Conservation (phyloP, 352 stramenopile genomes). For the Stramenopiles sp. region DNA sequence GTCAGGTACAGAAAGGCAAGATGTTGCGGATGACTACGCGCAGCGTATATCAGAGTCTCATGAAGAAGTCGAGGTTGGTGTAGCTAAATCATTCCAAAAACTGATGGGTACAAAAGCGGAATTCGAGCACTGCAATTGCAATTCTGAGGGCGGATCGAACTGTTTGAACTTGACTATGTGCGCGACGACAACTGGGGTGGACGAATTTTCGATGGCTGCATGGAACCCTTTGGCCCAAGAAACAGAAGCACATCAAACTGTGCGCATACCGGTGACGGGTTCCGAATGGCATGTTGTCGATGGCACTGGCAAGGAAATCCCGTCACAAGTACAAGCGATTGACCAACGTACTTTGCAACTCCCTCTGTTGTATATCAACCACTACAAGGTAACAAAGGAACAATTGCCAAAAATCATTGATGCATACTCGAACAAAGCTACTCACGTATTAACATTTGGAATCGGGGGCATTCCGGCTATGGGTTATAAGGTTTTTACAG, state of each 20-base stretch:
- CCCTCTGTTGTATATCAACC: slow-evolving; percentile 21
- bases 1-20: slow-evolving; percentile 80
- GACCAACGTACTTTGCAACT: slow-evolving; percentile 13
- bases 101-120: slow-evolving; percentile 26
- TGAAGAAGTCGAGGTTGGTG: slow-evolving; percentile 26
- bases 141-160: background rate
- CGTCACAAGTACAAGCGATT: slow-evolving; percentile 20
- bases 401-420: slow-evolving; percentile 14
- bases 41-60: slow-evolving; percentile 62
- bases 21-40: slow-evolving; percentile 80
- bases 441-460: background rate
- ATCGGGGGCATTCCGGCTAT: background rate
- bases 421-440: background rate
- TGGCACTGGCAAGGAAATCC: slow-evolving; percentile 18
- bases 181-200: slow-evolving; percentile 33
- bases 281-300: slow-evolving; percentile 15
- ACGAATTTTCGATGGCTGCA: slow-evolving; percentile 37
- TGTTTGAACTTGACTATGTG: slow-evolving; percentile 69
- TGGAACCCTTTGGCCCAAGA: slow-evolving; percentile 35
- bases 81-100: slow-evolving; percentile 26
- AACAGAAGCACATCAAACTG: slow-evolving; percentile 20
- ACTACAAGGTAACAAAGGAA: slow-evolving; percentile 15
- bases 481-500: background rate
- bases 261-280: slow-evolving; percentile 36
- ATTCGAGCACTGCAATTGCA: slow-evolving; percentile 30